These are phyloP conservation scores for Lentinula edodes DNA, from an alignment of 768 basidiomycete species.

Conservation along the genomic window DNA sequence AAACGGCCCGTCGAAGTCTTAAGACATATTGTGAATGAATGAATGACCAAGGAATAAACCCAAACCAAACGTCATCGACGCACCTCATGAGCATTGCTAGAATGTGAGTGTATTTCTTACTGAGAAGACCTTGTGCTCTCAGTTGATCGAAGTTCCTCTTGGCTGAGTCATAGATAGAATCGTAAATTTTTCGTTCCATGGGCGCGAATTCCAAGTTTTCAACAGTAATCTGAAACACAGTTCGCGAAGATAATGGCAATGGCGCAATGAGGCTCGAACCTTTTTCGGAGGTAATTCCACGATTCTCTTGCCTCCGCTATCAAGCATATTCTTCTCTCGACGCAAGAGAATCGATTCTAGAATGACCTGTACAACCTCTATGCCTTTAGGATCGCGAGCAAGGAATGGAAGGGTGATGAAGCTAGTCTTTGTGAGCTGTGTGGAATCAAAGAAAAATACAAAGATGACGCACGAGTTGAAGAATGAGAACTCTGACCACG, in stretches of 20 bases:
- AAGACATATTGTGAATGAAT: conserved; percentile 1
- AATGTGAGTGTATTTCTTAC: conserved; percentile 82
- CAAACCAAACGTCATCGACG: conserved; percentile 12
- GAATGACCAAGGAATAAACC: not conserved
- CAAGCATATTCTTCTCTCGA: conserved; percentile 91
- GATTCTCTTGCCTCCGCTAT: conserved; percentile 79
- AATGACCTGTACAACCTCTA: conserved; percentile 93
- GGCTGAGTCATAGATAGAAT: conserved; percentile 74
- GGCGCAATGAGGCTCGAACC: conserved; percentile 26
- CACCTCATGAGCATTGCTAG: conserved; percentile 94
- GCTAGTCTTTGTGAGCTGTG: conserved; percentile 27
- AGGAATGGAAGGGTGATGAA: conserved; percentile 93
- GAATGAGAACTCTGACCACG: conserved; percentile 81
- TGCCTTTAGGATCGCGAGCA: conserved; percentile 84
- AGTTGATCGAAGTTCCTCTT: conserved; percentile 79
- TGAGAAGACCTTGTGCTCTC: conserved; percentile 70
- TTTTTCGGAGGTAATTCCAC: conserved; percentile 87
- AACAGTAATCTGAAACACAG: conserved; percentile 44
- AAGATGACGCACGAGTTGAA: conserved; percentile 69
- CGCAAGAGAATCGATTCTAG: conserved; percentile 83
- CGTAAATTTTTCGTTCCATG: conserved; percentile 82
- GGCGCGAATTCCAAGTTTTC: conserved; percentile 78
- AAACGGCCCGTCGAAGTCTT: conserved; percentile 85
- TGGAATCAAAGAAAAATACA: not conserved
- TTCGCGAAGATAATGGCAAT: conserved; percentile 5